These are phyloP conservation scores for Aureobasidium leucospermi DNA, from an alignment of 2,329 filamentous ascomycete species.

Conservation along the genomic window DNA sequence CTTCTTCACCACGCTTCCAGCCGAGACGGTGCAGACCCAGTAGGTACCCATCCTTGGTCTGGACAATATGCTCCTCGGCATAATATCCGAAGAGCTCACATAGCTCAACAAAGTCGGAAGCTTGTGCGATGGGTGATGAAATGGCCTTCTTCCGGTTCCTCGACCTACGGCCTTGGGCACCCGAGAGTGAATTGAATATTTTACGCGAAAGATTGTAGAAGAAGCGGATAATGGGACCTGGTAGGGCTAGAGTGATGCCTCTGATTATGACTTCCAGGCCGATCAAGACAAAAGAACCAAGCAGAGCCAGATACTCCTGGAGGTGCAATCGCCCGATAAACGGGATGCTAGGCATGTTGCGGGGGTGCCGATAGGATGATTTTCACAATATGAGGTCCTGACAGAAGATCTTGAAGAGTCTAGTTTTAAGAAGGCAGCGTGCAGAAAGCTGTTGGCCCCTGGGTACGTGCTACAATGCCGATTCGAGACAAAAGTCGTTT, in stretches of 20 bases:
- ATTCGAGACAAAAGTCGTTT: not conserved
- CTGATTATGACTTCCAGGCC: constrained; percentile 75
- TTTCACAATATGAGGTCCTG: not conserved
- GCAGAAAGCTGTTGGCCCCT: not conserved
- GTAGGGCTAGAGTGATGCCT: constrained; percentile 79
- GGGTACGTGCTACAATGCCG: not conserved
- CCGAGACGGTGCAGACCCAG: constrained; percentile 83
- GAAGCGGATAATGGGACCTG: constrained; percentile 70
- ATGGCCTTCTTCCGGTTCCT: constrained; percentile 56
- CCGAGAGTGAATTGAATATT: constrained; percentile 72
- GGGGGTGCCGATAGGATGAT: not conserved
- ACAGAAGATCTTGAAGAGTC: not conserved
- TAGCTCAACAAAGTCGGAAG: constrained; percentile 88
- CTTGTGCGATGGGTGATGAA: constrained; percentile 62
- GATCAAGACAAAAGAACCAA: constrained; percentile 77
- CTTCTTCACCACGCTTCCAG: constrained; percentile 74
- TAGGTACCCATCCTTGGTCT: constrained; percentile 89
- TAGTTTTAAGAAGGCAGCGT: not conserved
- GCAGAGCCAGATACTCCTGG: constrained; percentile 78
- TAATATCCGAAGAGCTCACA: constrained; percentile 86
- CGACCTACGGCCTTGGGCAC: constrained; percentile 60
- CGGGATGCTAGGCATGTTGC: constrained; percentile 50
- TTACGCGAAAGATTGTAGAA: constrained; percentile 76
- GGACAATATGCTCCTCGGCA: constrained; percentile 91
- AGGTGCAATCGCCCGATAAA: constrained; percentile 53